Base-by-base conservation (phyloP, 2,329 filamentous ascomycete genomes). In the Fusarium annulatum region DNA sequence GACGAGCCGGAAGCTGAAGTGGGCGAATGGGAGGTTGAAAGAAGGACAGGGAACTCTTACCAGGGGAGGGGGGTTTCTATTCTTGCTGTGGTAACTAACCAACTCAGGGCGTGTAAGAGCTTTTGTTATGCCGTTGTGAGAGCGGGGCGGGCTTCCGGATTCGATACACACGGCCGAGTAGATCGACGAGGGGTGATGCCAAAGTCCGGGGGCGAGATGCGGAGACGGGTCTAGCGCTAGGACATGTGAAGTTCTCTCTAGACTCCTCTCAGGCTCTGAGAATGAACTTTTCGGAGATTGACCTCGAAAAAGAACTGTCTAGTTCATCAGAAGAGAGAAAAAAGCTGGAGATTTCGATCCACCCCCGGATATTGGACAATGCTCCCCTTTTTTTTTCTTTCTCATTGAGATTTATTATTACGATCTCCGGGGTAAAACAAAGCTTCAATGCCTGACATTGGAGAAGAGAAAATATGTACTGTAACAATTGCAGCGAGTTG, bases 121-220 rank as follows among this genome's bases (percentile, higher is more conserved):
- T 21, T 38, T 28, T 23, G 45, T 21, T 51, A 46, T 57, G 34
- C 36, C 42, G 49, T 65, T 49, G 61, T 52, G 33, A 38, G 61
- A 45, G 56, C 75, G 68, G 75, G 66, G n/a, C 30, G 33, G 45
- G 57, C 61, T 77, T 68, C 75, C 75, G 62, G 26, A 76, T 77
- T 77, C 26, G 75, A 69, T 28, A 66, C 75, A 76, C 75, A 77
- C 71, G 45, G 33, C 75, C 75, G 75, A 77, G 58, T 60, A 57
- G 75, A 72, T 76, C 74, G 73, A 76, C 73, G 69, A 63, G 65
- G 65, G 48, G 45, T 42, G 38, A 30, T 15, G 28, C 48, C 14
- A 61, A 68, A 68, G 61, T 61, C 69, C 49, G 69, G 69, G 65
- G 49, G 71, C 42, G 53, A 56, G 57, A 72, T 71, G 55, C 49